Evolutionary conservation across 1,284 basidiomycete genomes (phyloP).

Genomic region (Trametes polyzona): DNA sequence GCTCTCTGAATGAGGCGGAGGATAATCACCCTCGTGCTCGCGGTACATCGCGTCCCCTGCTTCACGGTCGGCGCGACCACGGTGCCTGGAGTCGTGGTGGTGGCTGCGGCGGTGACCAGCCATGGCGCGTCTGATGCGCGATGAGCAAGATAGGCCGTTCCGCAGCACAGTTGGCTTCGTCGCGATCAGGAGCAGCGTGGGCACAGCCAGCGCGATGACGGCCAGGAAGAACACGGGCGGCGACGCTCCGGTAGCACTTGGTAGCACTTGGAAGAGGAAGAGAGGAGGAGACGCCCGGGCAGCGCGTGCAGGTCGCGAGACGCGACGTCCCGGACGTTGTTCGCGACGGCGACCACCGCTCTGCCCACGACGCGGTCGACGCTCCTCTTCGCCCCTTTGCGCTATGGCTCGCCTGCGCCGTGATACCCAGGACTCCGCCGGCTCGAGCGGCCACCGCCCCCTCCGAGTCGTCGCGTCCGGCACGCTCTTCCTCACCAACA

Average conservation of each 20-base stretch:
- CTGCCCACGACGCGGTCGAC: constrained; percentile 8
- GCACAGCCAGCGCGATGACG: neutral
- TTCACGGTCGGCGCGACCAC: neutral
- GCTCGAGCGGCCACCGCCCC: constrained; percentile 35
- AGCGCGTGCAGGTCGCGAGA: neutral
- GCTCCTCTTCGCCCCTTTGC: neutral
- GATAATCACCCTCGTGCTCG: constrained; percentile 17
- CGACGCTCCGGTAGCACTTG: constrained; percentile 21
- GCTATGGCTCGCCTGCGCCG: constrained; percentile 38
- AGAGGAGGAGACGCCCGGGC: constrained; percentile 21
- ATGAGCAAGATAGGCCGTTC: constrained; percentile 1
- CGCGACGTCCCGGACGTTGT: constrained; percentile 8
- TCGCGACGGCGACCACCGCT: constrained; percentile 14
- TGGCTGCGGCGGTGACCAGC: neutral
- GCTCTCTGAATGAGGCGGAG: constrained; percentile 15
- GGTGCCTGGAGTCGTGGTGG: neutral
- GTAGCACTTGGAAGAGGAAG: constrained; percentile 41
- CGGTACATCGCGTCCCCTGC: constrained; percentile 1
- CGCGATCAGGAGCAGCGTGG: neutral
- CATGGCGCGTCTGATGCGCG: neutral
- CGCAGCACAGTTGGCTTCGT: constrained; percentile 21
- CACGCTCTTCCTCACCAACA: constrained; percentile 77
- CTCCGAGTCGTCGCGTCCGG: constrained; percentile 77
- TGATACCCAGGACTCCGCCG: constrained; percentile 32
- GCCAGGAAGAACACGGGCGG: neutral